Evolutionary conservation across 2,329 filamentous ascomycete genomes (phyloP).

Genomic region (Sporothrix euskadiensis): DNA sequence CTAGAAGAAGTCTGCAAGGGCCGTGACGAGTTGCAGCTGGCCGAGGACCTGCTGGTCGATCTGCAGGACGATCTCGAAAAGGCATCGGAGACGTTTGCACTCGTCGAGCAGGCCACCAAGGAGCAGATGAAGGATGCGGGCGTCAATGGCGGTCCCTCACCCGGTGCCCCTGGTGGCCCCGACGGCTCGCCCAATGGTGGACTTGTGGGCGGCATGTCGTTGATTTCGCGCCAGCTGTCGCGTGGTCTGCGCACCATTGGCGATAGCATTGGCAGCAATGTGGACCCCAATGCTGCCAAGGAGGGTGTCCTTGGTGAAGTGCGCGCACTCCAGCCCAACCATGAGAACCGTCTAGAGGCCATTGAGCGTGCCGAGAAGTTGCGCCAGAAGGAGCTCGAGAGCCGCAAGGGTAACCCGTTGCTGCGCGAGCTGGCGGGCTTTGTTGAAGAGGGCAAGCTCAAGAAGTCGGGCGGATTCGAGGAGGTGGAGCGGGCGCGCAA

Average conservation of each 20-base stretch:
- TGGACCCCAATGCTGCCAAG: constrained; percentile 79
- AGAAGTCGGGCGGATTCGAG: constrained; percentile 94
- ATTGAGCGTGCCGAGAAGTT: constrained; percentile 96
- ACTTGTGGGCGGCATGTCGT: constrained; percentile 24
- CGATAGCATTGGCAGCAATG: constrained; percentile 43
- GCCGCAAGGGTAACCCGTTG: constrained; percentile 70
- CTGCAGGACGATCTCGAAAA: constrained; percentile 94
- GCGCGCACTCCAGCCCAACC: constrained; percentile 88
- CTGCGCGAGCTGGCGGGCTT: constrained; percentile 83
- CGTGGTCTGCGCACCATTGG: constrained; percentile 57
- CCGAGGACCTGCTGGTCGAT: constrained; percentile 92
- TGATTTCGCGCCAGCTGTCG: constrained; percentile 51
- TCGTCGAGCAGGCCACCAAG: constrained; percentile 97
- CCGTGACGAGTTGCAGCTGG: constrained; percentile 89
- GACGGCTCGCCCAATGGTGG: constrained; percentile 45
- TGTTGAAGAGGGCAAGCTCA: constrained; percentile 85
- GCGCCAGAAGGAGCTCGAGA: constrained; percentile 83
- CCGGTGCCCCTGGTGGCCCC: constrained; percentile 53
- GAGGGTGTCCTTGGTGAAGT: constrained; percentile 92
- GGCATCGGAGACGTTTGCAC: constrained; percentile 85
- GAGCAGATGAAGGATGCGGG: constrained; percentile 83
- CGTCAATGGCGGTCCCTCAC: constrained; percentile 42
- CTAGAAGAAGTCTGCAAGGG: constrained; percentile 95
- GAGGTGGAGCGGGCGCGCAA: constrained; percentile 84
- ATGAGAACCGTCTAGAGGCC: constrained; percentile 87